Base-by-base conservation (phyloP, 1,139 yeast species). In the Debaryomycetaceae sp. region DNA sequence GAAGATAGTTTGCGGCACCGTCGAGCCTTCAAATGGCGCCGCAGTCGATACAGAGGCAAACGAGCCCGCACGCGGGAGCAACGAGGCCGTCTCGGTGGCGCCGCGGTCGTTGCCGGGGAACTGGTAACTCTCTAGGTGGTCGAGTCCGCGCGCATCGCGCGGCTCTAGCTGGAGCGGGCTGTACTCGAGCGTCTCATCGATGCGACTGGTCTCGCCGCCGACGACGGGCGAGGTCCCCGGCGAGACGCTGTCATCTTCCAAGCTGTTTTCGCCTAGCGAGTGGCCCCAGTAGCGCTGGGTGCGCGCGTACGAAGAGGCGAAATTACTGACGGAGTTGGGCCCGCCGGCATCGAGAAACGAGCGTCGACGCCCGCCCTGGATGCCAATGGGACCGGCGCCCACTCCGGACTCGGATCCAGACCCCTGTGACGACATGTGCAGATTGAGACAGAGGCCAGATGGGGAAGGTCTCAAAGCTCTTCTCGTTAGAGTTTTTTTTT, bases 1-100 rank as follows among this genome's bases (percentile, higher is more conserved):
- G 63, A 89, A 86, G 14, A 84, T 63, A 0, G 97, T 89, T 53
- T 89, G 97, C 1, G 89, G 82, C 0, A 78, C 81, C 0, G 96
- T 88, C 0, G 70, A 63, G 26, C 46, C 34, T 16, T 25, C 29
- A 18, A 30, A 30, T 10, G 11, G 12, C 7, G 23, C 9, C n/a
- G n/a, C n/a, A n/a, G n/a, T n/a, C n/a, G n/a, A n/a, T n/a, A n/a
- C n/a, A n/a, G n/a, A 25, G 8, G 10, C 28, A 25, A 14, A 19
- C 16, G 30, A 15, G 34, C 19, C 18, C 18, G 4, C 16, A 15
- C 28, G n/a, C 11, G 28, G 28, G 5, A 25, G 4, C 22, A 25
- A 16, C 12, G 28, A 12, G 23, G 7, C 22, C 15, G 9, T 31
- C 29, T 19, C 29, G 23, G 4, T 11, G 5, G 14, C 23, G 9